Evolutionary conservation across 2,329 filamentous ascomycete genomes (phyloP).

Genomic region (Aspergillus tubingensis): DNA sequence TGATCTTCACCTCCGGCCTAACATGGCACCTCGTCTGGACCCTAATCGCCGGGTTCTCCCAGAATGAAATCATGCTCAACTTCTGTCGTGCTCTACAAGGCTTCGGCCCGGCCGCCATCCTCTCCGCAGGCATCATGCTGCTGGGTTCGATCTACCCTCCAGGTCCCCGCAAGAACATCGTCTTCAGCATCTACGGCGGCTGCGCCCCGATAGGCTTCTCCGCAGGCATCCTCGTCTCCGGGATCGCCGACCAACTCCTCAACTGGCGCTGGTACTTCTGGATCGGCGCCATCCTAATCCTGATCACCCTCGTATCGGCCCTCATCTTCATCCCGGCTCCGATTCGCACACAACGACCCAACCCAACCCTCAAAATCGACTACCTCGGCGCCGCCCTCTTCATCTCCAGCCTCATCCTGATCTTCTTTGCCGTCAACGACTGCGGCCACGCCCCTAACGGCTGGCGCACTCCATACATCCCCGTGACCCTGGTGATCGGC

Average conservation of each 20-base stretch:
- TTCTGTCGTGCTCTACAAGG: constrained; percentile 74
- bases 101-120: constrained; percentile 69
- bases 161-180: constrained; percentile 68
- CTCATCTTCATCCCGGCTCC: constrained; percentile 38
- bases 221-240: constrained; percentile 65
- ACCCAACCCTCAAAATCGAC: constrained; percentile 60
- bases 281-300: constrained; percentile 53
- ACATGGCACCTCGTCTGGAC: constrained; percentile 68
- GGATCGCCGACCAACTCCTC: constrained; percentile 56
- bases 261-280: constrained; percentile 70
- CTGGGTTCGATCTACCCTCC: constrained; percentile 66
- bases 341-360: constrained; percentile 23
- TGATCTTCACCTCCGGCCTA: constrained; percentile 65
- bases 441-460: constrained; percentile 67
- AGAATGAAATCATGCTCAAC: constrained; percentile 69
- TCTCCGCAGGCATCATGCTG: constrained; percentile 69
- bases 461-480: constrained; percentile 75
- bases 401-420: constrained; percentile 65
- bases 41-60: constrained; percentile 69
- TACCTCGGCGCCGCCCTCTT: constrained; percentile 65
- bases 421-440: constrained; percentile 75
- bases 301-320: constrained; percentile 52
- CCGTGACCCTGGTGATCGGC: constrained; percentile 65
- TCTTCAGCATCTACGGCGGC: constrained; percentile 62
- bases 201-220: constrained; percentile 54